These are phyloP conservation scores for Chlorella sp. DNA, from an alignment of 139 green algal species.

Conservation along the genomic window DNA sequence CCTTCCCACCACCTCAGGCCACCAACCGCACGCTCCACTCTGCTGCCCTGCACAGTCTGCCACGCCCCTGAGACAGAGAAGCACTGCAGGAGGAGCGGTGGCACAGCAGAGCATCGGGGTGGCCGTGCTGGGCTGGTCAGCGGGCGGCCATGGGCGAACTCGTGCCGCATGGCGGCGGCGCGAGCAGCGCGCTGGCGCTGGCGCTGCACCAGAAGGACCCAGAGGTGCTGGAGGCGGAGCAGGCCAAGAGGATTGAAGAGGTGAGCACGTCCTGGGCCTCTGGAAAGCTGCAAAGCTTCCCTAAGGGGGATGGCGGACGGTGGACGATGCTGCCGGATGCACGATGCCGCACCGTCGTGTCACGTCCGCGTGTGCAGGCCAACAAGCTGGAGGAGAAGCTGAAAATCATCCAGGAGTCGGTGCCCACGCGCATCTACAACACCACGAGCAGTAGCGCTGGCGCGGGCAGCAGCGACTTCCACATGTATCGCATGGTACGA, in stretches of 20 bases:
- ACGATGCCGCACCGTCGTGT: neutral
- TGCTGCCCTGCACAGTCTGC: no score
- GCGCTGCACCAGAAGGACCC: conserved; percentile 8
- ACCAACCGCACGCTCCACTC: no score
- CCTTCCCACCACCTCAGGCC: no score
- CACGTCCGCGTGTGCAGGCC: conserved; percentile 44
- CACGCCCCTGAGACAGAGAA: no score
- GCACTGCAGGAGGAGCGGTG: no score
- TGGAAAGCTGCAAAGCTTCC: neutral
- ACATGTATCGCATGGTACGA: conserved; percentile 71
- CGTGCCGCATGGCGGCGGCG: neutral
- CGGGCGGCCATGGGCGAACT: conserved; percentile 19
- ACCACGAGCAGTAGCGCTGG: conserved; percentile 73
- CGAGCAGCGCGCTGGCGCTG: neutral
- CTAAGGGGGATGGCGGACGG: neutral
- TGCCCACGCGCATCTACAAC: conserved; percentile 69
- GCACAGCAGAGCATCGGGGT: no score
- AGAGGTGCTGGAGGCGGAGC: conserved; percentile 10
- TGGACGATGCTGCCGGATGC: neutral
- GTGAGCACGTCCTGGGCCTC: no score
- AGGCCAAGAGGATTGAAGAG: conserved; percentile 28
- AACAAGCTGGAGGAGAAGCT: conserved; percentile 80
- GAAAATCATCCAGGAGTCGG: conserved; percentile 70
- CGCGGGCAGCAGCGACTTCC: conserved; percentile 84
- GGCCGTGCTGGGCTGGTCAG: no score